Evolutionary conservation across 2,329 filamentous ascomycete species (phyloP).

Genomic region (Cadophora sp.): DNA sequence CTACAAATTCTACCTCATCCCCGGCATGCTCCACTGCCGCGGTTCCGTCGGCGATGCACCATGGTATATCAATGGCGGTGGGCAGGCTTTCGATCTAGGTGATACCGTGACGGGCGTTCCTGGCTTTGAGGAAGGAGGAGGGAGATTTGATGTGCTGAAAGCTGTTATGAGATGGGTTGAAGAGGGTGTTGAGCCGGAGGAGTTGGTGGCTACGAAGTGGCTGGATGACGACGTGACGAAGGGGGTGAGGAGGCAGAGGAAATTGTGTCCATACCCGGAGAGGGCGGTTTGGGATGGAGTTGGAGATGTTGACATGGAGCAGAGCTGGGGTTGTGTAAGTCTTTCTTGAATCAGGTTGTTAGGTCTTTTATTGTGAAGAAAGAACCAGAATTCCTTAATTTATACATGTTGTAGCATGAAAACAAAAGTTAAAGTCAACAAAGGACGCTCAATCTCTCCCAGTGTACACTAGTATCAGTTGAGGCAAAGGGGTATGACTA

Average conservation of each 20-base stretch:
- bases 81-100: constrained; percentile 43
- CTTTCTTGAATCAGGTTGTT: constrained; percentile 18
- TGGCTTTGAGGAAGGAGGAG: constrained; percentile 47
- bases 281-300: constrained; percentile 26
- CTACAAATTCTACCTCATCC: constrained; percentile 58
- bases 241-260: constrained; percentile 52
- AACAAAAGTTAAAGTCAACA: too few relatives aligned
- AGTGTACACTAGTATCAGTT: too few relatives aligned
- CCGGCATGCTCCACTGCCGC: constrained; percentile 57
- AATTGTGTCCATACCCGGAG: constrained; percentile 51
- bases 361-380: too few relatives aligned
- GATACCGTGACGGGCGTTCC: constrained; percentile 45
- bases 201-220: constrained; percentile 48
- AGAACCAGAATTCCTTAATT: too few relatives aligned
- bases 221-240: constrained; percentile 47
- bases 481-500: too few relatives aligned
- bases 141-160: constrained; percentile 54
- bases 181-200: constrained; percentile 45
- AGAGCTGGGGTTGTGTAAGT: constrained; percentile 36
- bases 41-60: constrained; percentile 47
- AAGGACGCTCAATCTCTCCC: too few relatives aligned
- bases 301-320: constrained; percentile 28
- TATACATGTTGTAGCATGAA: too few relatives aligned
- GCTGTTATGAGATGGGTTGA: constrained; percentile 58
- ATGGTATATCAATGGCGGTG: constrained; percentile 48